phyloP scores from a whole-genome alignment of 176 grass and related monocot genomes.

The Triticum turgidum region DNA sequence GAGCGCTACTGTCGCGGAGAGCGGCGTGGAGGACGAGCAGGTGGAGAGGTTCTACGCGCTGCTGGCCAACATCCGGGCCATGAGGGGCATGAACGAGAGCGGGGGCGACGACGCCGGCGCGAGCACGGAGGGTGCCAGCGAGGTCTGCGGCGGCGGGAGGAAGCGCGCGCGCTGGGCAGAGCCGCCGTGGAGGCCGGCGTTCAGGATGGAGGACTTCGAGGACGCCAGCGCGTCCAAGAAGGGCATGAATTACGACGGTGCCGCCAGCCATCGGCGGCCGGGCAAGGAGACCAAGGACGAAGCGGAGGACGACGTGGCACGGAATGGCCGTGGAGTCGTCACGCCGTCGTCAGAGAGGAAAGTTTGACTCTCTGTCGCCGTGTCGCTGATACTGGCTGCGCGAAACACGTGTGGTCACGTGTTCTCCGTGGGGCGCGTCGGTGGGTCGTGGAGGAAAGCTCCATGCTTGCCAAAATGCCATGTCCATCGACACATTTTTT shows the following conservation, averaged over 20 bases:
- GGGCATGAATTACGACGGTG: background rate
- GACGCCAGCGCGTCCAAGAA: background rate
- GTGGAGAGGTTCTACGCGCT: slow-evolving; percentile 40
- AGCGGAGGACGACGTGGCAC: background rate
- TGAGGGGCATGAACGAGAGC: background rate
- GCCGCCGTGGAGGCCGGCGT: slow-evolving; percentile 22
- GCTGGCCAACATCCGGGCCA: slow-evolving; percentile 29
- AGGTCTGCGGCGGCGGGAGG: background rate
- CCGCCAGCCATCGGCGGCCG: background rate
- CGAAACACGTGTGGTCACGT: background rate
- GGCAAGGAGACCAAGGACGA: background rate
- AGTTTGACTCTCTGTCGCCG: background rate
- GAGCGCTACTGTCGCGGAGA: background rate
- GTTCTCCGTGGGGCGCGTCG: background rate
- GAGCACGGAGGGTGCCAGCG: background rate
- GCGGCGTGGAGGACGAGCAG: background rate
- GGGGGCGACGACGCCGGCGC: background rate
- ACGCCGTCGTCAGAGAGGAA: background rate
- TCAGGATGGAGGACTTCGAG: slow-evolving; percentile 50
- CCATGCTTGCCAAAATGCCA: too few species aligned
- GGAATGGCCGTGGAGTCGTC: background rate
- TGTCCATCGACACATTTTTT: background rate
- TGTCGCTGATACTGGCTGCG: background rate
- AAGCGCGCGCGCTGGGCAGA: slow-evolving; percentile 1
- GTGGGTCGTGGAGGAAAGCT: background rate